phyloP scores from a whole-genome alignment of 2,329 filamentous ascomycete species.

The Penicillium sp. region DNA sequence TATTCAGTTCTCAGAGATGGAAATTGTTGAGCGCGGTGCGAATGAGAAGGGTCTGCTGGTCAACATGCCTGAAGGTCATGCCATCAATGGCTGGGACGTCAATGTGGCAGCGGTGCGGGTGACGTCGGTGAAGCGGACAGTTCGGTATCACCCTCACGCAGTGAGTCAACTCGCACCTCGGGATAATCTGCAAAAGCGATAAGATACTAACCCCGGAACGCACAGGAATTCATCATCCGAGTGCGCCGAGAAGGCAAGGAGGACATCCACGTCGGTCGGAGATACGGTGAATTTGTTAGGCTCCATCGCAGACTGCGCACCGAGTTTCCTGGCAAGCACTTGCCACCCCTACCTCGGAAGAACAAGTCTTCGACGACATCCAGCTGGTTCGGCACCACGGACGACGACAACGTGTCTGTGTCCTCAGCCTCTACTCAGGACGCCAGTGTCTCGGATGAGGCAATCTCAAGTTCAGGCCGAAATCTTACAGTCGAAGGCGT shows the following conservation, averaged over 20 bases:
- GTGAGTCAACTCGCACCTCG: slow-evolving; percentile 53
- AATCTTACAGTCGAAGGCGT: slow-evolving; percentile 34
- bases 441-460: slow-evolving; percentile 47
- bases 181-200: too few species aligned
- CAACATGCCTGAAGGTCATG: slow-evolving; percentile 86
- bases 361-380: slow-evolving; percentile 77
- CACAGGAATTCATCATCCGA: slow-evolving; percentile 84
- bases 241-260: slow-evolving; percentile 75
- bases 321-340: slow-evolving; percentile 86
- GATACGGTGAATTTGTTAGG: slow-evolving; percentile 84
- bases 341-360: slow-evolving; percentile 86
- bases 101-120: slow-evolving; percentile 90
- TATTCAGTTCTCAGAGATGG: slow-evolving; percentile 94
- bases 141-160: slow-evolving; percentile 88
- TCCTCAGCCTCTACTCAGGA: slow-evolving; percentile 76
- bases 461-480: slow-evolving; percentile 33
- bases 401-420: slow-evolving; percentile 75
- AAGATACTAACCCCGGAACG: background rate
- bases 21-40: slow-evolving; percentile 90
- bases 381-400: slow-evolving; percentile 59
- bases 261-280: slow-evolving; percentile 77
- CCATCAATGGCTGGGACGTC: slow-evolving; percentile 94
- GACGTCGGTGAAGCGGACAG: slow-evolving; percentile 77
- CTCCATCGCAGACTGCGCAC: slow-evolving; percentile 77
- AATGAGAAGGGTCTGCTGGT: slow-evolving; percentile 87